Conservation (phyloP, 148 eudicot genomes). For the Arctostaphylos glauca region DNA sequence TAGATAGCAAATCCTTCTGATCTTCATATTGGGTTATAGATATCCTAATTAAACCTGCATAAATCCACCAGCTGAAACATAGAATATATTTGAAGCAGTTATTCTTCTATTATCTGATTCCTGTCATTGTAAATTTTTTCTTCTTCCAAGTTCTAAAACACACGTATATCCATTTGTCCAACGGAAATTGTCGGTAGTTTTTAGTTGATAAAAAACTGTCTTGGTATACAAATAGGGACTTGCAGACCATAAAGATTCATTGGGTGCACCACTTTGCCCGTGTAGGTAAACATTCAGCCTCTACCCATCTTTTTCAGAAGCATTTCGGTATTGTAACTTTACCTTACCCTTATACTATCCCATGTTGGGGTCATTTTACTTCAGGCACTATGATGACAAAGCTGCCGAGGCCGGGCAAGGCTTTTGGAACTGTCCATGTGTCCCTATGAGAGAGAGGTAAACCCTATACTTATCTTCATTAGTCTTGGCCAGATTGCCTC, state of each 20-base stretch:
- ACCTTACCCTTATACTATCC: not conserved
- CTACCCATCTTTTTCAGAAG: conserved; percentile 8
- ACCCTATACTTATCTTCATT: conserved; percentile 4
- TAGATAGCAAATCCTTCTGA: no score
- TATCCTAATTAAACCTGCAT: not conserved
- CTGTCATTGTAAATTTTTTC: not conserved
- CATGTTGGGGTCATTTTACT: conserved; percentile 9
- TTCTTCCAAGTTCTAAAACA: not conserved
- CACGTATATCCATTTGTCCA: not conserved
- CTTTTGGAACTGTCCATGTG: conserved; percentile 99
- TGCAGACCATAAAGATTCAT: conserved; percentile 91
- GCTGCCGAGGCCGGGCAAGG: conserved; percentile 89
- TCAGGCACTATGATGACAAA: conserved; percentile 96
- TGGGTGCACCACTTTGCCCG: conserved; percentile 98
- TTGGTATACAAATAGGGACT: conserved; percentile 55
- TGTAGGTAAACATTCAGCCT: conserved; percentile 54
- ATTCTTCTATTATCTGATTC: not conserved
- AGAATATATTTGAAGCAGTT: not conserved
- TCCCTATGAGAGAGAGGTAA: conserved; percentile 98
- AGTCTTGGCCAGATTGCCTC: not conserved
- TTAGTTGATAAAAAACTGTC: not conserved
- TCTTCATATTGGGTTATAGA: not conserved
- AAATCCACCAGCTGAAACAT: not conserved
- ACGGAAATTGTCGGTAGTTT: not conserved
- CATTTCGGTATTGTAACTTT: not conserved